Percentiles rank a stretch among this genome's conserved stretches.
These are phyloP conservation scores for Achaetomiella virescens DNA, from an alignment of 495 filamentous ascomycete species.

Conservation along the genomic window DNA sequence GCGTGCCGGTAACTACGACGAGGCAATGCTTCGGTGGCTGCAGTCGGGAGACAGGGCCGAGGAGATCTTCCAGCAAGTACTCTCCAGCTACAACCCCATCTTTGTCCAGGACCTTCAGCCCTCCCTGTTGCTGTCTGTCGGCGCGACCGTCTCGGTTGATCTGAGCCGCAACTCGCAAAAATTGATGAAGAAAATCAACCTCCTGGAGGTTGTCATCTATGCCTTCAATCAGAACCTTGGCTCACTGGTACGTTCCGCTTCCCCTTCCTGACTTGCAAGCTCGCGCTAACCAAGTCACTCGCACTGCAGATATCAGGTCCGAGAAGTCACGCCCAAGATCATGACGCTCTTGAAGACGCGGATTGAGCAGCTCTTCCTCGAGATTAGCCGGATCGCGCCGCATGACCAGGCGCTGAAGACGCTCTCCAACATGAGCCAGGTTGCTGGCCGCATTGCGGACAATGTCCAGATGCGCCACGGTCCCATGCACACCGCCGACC, in stretches of 20 bases:
- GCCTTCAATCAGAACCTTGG: slow-evolving; percentile 38
- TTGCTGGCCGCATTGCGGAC: slow-evolving; percentile 25
- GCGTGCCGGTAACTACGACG: slow-evolving; percentile 60
- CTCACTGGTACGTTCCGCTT: slow-evolving; percentile 39
- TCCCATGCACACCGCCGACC: slow-evolving; percentile 5
- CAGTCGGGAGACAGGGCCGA: slow-evolving; percentile 68
- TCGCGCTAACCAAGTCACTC: slow-evolving; percentile 13
- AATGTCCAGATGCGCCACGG: slow-evolving; percentile 10
- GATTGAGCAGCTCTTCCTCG: slow-evolving; percentile 64
- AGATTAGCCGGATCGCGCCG: slow-evolving; percentile 54
- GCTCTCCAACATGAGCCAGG: slow-evolving; percentile 49
- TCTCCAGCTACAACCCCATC: slow-evolving; percentile 64
- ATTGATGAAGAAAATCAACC: slow-evolving; percentile 55
- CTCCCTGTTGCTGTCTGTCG: slow-evolving; percentile 75
- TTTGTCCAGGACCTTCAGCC: slow-evolving; percentile 67
- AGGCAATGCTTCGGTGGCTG: slow-evolving; percentile 69
- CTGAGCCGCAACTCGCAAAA: slow-evolving; percentile 51
- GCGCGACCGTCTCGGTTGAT: slow-evolving; percentile 68
- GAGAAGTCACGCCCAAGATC: slow-evolving; percentile 63
- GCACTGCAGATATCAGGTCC: slow-evolving; percentile 60
- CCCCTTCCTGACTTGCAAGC: not conserved
- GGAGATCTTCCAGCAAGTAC: slow-evolving; percentile 74
- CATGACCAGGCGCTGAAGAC: slow-evolving; percentile 57
- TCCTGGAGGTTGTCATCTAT: slow-evolving; percentile 68
- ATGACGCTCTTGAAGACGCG: slow-evolving; percentile 67